Percentiles rank a stretch among this genome's conserved stretches.
Evolutionary conservation across 768 basidiomycete genomes (phyloP).

Genomic region (Mycena olivaceomarginata): DNA sequence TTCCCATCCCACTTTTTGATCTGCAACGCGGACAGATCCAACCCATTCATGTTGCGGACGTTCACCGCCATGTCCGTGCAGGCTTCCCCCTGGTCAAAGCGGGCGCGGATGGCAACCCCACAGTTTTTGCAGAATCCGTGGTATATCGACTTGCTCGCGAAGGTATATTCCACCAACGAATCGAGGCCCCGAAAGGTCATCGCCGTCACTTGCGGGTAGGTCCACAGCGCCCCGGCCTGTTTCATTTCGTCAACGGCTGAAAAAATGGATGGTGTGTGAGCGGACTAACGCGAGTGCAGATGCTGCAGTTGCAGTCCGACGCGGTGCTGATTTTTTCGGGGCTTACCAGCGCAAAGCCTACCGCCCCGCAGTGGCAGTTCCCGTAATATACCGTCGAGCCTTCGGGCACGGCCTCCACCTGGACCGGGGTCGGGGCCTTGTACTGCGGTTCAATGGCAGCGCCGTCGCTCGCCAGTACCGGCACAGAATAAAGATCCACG

Average conservation of each 20-base stretch:
- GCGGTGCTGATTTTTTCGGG: slow-evolving; percentile 7
- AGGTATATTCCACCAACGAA: slow-evolving; percentile 24
- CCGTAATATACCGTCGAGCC: slow-evolving; percentile 25
- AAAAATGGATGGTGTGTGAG: neutral
- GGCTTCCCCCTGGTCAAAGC: neutral
- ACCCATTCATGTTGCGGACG: slow-evolving; percentile 26
- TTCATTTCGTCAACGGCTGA: neutral
- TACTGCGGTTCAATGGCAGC: neutral
- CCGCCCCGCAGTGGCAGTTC: slow-evolving; percentile 42
- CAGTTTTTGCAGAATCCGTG: slow-evolving; percentile 31
- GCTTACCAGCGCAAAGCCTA: slow-evolving; percentile 15
- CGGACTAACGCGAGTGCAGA: slow-evolving; percentile 22
- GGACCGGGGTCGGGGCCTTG: slow-evolving; percentile 18
- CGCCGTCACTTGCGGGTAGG: neutral
- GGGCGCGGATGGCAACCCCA: slow-evolving; percentile 14
- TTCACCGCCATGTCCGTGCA: slow-evolving; percentile 19
- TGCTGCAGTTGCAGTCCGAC: slow-evolving; percentile 38
- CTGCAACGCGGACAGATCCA: slow-evolving; percentile 8
- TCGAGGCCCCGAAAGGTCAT: slow-evolving; percentile 23
- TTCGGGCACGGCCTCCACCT: neutral
- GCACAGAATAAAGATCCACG: neutral
- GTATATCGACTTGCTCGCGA: neutral
- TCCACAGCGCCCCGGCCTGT: slow-evolving; percentile 31
- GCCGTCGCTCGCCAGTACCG: neutral
- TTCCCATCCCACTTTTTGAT: neutral